Evolutionary conservation across 352 stramenopile genomes (phyloP).

Genomic region (Globisporangium apiculatum): DNA sequence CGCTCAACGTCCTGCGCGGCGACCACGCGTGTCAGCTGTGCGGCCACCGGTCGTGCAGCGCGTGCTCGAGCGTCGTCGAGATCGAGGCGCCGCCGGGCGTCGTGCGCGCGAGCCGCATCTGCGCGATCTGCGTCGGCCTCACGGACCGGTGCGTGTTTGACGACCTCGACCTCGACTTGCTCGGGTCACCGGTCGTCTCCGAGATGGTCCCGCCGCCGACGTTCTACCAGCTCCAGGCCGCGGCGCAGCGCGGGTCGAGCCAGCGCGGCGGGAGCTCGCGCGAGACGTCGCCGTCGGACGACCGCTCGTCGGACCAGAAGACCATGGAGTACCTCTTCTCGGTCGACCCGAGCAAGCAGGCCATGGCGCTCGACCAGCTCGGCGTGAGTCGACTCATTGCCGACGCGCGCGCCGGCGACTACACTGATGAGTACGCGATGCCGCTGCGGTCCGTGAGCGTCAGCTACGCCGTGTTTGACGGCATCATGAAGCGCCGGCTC

Average conservation of each 20-base stretch:
- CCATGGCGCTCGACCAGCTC: slow-evolving; percentile 17
- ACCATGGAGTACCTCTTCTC: slow-evolving; percentile 31
- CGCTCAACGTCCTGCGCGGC: slow-evolving; percentile 18
- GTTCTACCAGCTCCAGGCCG: slow-evolving; percentile 16
- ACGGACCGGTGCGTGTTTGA: slow-evolving; percentile 29
- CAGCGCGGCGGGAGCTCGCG: slow-evolving; percentile 6
- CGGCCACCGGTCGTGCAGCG: slow-evolving; percentile 26
- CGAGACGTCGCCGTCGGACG: slow-evolving; percentile 13
- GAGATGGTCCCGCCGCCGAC: slow-evolving; percentile 15
- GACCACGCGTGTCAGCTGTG: slow-evolving; percentile 31
- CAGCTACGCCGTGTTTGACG: slow-evolving; percentile 14
- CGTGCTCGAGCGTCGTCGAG: slow-evolving; percentile 15
- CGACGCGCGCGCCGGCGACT: background rate
- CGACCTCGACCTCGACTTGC: slow-evolving; percentile 17
- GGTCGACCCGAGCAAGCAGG: slow-evolving; percentile 19
- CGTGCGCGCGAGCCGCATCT: slow-evolving; percentile 20
- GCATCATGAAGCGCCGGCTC: slow-evolving; percentile 15
- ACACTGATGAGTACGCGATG: background rate
- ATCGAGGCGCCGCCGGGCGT: slow-evolving; percentile 16
- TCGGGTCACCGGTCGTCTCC: slow-evolving; percentile 15
- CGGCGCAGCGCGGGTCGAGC: slow-evolving; percentile 9
- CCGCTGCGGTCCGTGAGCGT: slow-evolving; percentile 2
- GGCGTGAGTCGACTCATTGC: slow-evolving; percentile 11
- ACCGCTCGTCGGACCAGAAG: slow-evolving; percentile 13
- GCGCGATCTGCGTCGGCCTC: slow-evolving; percentile 15